A percentile compares a stretch with the other conserved stretches of the same genome.
phyloP scores from a whole-genome alignment of 2,329 filamentous ascomycete genomes.

The Diaporthe capsici region DNA sequence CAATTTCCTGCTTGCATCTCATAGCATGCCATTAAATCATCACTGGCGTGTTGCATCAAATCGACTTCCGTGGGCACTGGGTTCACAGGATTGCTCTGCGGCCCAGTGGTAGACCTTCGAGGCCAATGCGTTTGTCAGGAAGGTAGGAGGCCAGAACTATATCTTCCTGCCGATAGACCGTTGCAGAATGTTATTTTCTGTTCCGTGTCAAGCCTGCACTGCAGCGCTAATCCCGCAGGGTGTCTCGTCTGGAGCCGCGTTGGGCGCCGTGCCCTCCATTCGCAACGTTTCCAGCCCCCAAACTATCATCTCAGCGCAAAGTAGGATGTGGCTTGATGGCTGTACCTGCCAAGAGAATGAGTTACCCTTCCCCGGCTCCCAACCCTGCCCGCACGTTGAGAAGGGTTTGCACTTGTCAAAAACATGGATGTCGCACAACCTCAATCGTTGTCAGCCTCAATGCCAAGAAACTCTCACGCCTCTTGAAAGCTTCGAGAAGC shows the following conservation, averaged over 20 bases:
- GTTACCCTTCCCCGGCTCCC: not conserved
- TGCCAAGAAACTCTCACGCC: slow-evolving; percentile 12
- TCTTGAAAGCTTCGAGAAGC: slow-evolving; percentile 3
- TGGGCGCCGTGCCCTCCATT: not conserved
- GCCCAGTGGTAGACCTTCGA: not conserved
- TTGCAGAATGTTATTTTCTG: not conserved
- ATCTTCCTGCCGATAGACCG: not conserved
- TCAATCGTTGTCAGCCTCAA: not conserved
- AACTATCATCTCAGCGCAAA: not conserved
- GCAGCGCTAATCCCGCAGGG: not conserved
- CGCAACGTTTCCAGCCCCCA: not conserved
- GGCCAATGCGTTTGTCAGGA: not conserved
- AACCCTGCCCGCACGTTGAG: not conserved
- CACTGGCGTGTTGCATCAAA: not conserved
- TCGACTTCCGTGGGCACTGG: no score
- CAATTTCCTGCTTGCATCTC: not conserved
- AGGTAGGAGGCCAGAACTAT: not conserved
- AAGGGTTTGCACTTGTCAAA: no score
- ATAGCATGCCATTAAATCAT: not conserved
- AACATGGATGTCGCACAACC: not conserved
- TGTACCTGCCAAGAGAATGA: not conserved
- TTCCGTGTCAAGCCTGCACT: not conserved
- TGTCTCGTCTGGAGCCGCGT: not conserved
- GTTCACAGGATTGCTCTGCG: not conserved
- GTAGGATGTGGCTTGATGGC: no score